These are phyloP conservation scores for Penicillium samsonianum DNA, from an alignment of 495 filamentous ascomycete species.

Conservation along the genomic window DNA sequence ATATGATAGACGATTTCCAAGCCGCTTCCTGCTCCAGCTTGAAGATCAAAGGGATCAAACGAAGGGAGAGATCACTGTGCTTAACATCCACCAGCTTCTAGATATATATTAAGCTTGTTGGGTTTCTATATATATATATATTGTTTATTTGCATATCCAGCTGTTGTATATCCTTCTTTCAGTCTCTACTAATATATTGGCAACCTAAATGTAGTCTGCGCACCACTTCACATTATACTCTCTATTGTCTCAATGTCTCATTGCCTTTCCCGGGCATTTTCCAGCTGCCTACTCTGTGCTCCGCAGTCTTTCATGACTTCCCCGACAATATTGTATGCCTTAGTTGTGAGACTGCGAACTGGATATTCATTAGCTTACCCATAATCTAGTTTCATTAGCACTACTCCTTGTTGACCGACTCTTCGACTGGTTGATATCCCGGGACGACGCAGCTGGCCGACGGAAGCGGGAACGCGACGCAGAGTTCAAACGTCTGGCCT, in stretches of 20 bases:
- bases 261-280: background rate
- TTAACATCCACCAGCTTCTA: background rate
- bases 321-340: background rate
- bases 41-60: too few species aligned
- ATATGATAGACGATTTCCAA: too few species aligned
- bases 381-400: slow-evolving; percentile 25
- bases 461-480: slow-evolving; percentile 32
- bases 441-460: slow-evolving; percentile 31
- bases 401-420: slow-evolving; percentile 47
- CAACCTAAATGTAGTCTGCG: background rate
- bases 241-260: background rate
- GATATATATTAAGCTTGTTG: background rate
- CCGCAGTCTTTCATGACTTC: background rate
- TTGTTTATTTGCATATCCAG: background rate
- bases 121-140: background rate
- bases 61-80: too few species aligned
- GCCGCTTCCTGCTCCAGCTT: too few species aligned
- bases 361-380: background rate
- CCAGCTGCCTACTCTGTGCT: background rate
- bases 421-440: slow-evolving; percentile 35
- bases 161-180: background rate
- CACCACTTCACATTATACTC: background rate
- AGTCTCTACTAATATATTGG: background rate
- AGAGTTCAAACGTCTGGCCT: slow-evolving; percentile 12
- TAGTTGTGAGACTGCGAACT: background rate